These are phyloP conservation scores for Chytridium lagenaria DNA, from an alignment of 371 early-diverging fungal genomes.

Conservation along the genomic window DNA sequence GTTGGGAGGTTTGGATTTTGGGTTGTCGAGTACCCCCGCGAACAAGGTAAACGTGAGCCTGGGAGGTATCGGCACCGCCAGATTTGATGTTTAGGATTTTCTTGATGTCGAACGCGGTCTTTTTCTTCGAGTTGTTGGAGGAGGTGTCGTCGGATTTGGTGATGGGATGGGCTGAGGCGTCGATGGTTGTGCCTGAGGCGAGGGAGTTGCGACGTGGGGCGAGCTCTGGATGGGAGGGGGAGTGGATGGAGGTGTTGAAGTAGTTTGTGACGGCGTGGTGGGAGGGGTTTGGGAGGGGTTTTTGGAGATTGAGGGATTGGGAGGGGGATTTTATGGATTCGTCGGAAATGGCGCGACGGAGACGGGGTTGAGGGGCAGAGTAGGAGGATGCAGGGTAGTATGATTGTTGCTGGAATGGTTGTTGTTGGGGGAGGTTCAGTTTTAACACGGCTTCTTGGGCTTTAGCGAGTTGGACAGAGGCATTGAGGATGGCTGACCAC, in stretches of 20 bases:
- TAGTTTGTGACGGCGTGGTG: not conserved
- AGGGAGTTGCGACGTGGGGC: constrained; percentile 7
- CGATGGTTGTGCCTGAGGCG: not conserved
- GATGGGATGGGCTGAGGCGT: not conserved
- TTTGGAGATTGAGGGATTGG: too few relatives aligned
- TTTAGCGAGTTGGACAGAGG: constrained; percentile 14
- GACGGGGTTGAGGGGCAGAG: not conserved
- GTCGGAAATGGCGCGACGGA: constrained; percentile 12
- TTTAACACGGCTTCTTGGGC: constrained; percentile 16
- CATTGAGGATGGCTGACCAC: constrained; percentile 15
- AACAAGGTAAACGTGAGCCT: constrained; percentile 23
- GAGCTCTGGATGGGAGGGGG: not conserved
- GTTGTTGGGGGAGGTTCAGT: not conserved
- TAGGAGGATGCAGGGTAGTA: not conserved
- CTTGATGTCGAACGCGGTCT: constrained; percentile 9
- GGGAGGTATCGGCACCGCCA: not conserved
- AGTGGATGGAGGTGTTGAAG: not conserved
- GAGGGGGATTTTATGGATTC: not conserved
- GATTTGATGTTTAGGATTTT: constrained; percentile 17
- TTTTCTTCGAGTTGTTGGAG: not conserved
- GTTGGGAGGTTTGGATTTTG: not conserved
- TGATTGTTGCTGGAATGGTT: not conserved
- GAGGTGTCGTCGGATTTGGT: not conserved
- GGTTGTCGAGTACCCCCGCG: constrained; percentile 10
- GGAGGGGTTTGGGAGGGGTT: not conserved